Percentiles rank a stretch among this genome's conserved stretches.
These are phyloP conservation scores for Haemoproteus tartakovskyi DNA, from an alignment of 169 alveolate genomes.

Conservation along the genomic window DNA sequence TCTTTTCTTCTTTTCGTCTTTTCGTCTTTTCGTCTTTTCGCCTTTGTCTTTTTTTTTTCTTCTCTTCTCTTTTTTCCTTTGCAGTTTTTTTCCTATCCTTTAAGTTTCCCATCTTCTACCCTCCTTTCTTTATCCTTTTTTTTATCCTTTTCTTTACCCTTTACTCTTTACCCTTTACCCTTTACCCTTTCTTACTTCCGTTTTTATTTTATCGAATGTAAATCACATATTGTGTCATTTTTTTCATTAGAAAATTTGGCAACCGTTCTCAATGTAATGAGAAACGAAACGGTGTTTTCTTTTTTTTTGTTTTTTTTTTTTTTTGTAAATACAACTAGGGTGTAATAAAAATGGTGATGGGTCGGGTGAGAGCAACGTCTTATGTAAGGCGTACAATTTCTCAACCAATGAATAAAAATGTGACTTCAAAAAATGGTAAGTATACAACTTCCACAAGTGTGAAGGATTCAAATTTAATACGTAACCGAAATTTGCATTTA, in stretches of 20 bases:
- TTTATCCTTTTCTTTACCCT: not conserved
- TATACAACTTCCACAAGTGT: conserved; percentile 9
- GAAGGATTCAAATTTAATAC: conserved; percentile 51
- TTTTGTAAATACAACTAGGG: not conserved
- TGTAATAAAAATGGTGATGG: conserved; percentile 70
- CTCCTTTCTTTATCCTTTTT: not conserved
- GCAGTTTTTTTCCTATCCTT: not conserved
- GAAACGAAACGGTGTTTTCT: too few relatives aligned
- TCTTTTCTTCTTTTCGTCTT: not conserved
- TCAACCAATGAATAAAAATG: conserved; percentile 68
- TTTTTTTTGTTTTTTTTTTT: not conserved
- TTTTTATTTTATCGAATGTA: conserved; percentile 1
- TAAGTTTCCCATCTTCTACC: not conserved
- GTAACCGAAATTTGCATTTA: conserved; percentile 51
- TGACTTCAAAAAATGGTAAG: not conserved
- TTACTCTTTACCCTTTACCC: not conserved
- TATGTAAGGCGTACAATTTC: conserved; percentile 75
- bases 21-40: not conserved
- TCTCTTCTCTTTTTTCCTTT: not conserved
- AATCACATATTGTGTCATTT: not conserved
- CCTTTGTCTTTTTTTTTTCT: not conserved
- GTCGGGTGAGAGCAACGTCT: conserved; percentile 76
- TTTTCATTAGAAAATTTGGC: too few relatives aligned
- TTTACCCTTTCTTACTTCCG: conserved; percentile 2
- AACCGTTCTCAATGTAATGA: too few relatives aligned